These are phyloP conservation scores for Cyclotella atomus DNA, from an alignment of 108 stramenopile genomes.

Conservation along the genomic window DNA sequence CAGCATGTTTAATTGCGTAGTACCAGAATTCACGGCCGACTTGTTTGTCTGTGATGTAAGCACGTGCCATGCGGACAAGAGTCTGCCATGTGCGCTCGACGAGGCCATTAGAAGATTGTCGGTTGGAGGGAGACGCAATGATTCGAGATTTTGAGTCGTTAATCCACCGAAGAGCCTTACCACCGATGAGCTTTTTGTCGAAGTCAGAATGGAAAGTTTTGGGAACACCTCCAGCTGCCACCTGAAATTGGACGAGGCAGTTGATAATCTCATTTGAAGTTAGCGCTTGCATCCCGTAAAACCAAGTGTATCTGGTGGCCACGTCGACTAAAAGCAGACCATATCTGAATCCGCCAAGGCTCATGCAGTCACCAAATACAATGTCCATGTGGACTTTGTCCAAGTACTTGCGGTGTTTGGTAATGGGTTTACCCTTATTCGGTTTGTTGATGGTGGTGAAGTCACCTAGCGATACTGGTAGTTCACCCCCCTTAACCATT, in stretches of 20 bases:
- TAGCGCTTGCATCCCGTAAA: constrained; percentile 20
- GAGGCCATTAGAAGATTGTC: constrained; percentile 10
- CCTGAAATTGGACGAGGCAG: not conserved
- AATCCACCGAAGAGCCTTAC: constrained; percentile 11
- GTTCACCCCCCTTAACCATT: not conserved
- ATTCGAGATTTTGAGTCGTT: not conserved
- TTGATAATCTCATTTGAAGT: constrained; percentile 10
- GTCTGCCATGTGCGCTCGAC: constrained; percentile 23
- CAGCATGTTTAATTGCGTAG: constrained; percentile 5
- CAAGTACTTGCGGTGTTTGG: not conserved
- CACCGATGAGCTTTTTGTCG: constrained; percentile 21
- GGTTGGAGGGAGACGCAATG: constrained; percentile 14
- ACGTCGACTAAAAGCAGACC: constrained; percentile 19
- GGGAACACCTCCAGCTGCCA: constrained; percentile 9
- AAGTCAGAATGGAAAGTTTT: constrained; percentile 21
- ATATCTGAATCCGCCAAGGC: constrained; percentile 18
- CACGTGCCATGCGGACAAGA: constrained; percentile 6
- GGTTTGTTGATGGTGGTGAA: constrained; percentile 19
- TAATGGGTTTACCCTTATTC: not conserved
- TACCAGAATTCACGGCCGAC: not conserved
- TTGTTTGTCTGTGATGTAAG: constrained; percentile 22
- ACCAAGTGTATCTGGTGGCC: constrained; percentile 17
- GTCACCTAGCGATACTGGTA: constrained; percentile 3
- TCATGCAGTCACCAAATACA: constrained; percentile 16
- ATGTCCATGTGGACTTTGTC: constrained; percentile 23